Evolutionary conservation across 306 rosid species (phyloP).

Genomic region (Lablab purpureus): DNA sequence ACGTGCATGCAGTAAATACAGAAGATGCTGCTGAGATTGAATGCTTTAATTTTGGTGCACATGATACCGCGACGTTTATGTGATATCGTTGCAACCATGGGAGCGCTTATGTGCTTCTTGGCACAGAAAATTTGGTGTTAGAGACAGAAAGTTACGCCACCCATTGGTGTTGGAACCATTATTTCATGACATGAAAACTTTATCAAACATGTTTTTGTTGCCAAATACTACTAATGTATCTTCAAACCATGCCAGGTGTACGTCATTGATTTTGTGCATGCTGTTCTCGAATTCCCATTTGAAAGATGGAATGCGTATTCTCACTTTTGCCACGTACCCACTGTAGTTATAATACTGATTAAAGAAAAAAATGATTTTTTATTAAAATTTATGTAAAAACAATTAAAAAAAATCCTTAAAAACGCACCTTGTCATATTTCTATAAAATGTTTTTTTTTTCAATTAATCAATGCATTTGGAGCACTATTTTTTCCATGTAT

Average conservation of each 20-base stretch:
- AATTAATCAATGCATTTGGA: too few species aligned
- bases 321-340: not conserved
- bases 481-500: too few species aligned
- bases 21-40: constrained; percentile 60
- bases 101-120: not conserved
- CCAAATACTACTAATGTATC: not conserved
- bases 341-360: too few species aligned
- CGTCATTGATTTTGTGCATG: not conserved
- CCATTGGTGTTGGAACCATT: constrained; percentile 26
- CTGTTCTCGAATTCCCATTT: not conserved
- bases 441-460: too few species aligned
- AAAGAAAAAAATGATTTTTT: too few species aligned
- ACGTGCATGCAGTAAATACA: constrained; percentile 65
- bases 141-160: constrained; percentile 31
- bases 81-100: not conserved
- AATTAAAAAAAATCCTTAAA: too few species aligned
- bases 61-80: constrained; percentile 41
- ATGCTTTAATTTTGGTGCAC: constrained; percentile 58
- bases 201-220: not conserved
- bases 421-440: too few species aligned
- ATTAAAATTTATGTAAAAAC: too few species aligned
- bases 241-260: not conserved
- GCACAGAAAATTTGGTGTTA: constrained; percentile 58
- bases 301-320: not conserved
- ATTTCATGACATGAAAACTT: constrained; percentile 22